Conservation (phyloP, 768 basidiomycete species). For the Kwoniella europaea region DNA sequence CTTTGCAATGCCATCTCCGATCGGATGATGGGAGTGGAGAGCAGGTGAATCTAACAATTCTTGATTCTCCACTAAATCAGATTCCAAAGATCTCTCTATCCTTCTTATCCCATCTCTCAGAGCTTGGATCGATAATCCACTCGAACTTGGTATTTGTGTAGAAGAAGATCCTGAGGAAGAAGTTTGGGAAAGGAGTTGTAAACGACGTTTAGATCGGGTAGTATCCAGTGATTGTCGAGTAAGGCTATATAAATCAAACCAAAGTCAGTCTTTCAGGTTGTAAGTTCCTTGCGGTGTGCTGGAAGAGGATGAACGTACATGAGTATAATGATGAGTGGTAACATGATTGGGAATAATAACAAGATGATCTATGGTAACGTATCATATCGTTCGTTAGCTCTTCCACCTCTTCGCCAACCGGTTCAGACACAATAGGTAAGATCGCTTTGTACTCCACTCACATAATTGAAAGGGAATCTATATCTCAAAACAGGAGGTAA, state of each 20-base stretch:
- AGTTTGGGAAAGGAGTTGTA: slow-evolving; percentile 30
- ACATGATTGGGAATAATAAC: slow-evolving; percentile 38
- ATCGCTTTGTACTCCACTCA: slow-evolving; percentile 18
- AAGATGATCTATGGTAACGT: slow-evolving; percentile 34
- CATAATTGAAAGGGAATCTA: slow-evolving; percentile 48
- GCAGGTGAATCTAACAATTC: slow-evolving; percentile 20
- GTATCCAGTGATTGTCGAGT: slow-evolving; percentile 36
- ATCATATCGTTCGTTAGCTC: background rate
- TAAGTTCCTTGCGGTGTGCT: no score
- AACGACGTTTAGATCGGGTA: slow-evolving; percentile 32
- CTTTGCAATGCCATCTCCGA: background rate
- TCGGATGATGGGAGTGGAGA: background rate
- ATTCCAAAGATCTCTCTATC: slow-evolving; percentile 39
- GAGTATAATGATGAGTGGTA: slow-evolving; percentile 38
- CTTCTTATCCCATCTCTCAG: slow-evolving; percentile 37
- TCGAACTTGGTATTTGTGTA: slow-evolving; percentile 18
- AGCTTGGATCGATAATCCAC: slow-evolving; percentile 35
- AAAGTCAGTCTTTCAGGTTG: no score
- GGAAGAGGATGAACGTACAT: slow-evolving; percentile 27
- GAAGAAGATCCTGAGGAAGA: slow-evolving; percentile 1
- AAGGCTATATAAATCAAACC: slow-evolving; percentile 8
- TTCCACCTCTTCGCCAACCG: background rate
- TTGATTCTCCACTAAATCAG: slow-evolving; percentile 33
- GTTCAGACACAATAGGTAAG: no score
- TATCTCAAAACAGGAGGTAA: slow-evolving; percentile 44